Evolutionary conservation across 2,329 filamentous ascomycete genomes (phyloP), one percentile per base, ranked within the genome.

Genomic region (Neonectria faginata): DNA sequence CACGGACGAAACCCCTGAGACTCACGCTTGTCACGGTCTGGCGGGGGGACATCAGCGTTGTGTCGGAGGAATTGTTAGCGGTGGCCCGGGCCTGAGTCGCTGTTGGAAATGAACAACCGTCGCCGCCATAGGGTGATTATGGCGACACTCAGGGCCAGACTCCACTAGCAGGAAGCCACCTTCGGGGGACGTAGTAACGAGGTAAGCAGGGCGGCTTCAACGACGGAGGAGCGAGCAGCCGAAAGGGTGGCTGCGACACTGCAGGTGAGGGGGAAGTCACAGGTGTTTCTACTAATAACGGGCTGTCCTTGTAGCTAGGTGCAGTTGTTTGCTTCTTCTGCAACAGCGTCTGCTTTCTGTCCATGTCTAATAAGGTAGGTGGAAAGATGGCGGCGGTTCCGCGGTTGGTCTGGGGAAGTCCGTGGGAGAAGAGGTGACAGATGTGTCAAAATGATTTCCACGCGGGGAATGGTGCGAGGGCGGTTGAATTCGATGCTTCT

Each of bases 121-220:
- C 33, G 51, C 27, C 44, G 50, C 51, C 42, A 41, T 59, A 56
- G 55, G 48, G 47, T 44, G 60, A 59, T 58, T 39, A 44, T 53
- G 42, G n/a, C 31, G 18, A 27, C 47, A 31, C 47, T 41, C 25
- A 48, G 61, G 56, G 61, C 56, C 16, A 59, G 44, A 55, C 44
- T 56, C 18, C 29, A 50, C 56, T 64, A 52, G 56, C 50, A 33
- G 50, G 18, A 52, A 64, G 56, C 42, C 48, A 63, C 42, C 18
- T 12, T 25, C 9, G 47, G 22, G 22, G 22, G 3, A 4, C 22
- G 22, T 22, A 22, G 22, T 22, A 22, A 22, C 22, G 22, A 22
- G 25, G 27, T 25, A 14, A 54, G 48, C 14, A 47, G 44, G 41
- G 22, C 31, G 18, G 48, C 25, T 41, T 27, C 31, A 20, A 53